Evolutionary conservation across 306 rosid genomes (phyloP), one percentile per base, ranked within the genome.

Genomic region (Calophaca sinica): DNA sequence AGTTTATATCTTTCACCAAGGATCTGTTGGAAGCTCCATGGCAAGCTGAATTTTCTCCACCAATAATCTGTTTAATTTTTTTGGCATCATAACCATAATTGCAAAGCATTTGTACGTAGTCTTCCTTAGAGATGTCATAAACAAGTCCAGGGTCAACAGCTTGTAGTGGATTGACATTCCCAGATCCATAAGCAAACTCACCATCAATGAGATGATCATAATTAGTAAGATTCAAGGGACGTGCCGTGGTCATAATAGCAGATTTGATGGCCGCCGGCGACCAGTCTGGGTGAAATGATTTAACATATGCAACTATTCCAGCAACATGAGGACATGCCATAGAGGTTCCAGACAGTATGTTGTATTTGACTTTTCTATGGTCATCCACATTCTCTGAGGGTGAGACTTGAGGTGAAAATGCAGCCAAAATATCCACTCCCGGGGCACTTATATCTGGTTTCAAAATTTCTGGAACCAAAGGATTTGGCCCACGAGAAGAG

Each of bases 361-460:
- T 57, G 41, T 42, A 72, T 13, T 31, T 29, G 0, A 44, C 35
- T 4, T 1, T 4, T 58, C 68, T 44, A 0, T 42, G 39, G 12
- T 70, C 75, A 2, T 3, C 0, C 0, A 1, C 1, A 11, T 1
- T 5, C 0, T 1, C 4, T 3, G 76, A 41, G 3, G 32, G 55
- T 55, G 66, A 0, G 0, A 3, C 14, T 7, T 3, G 1, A 4
- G 67, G 58, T 9, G 68, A 58, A 9, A 0, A 72, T 13, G 77
- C 58, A 4, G 58, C 77, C 14, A 72, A 45, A 3, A 72, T 72
- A 4, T 44, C 12, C 7, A 72, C 46, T 7, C 77, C 77, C 1
- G 77, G 77, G 0, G 77, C 77, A 57, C 67, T 58, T 8, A 72
- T 13, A 32, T 72, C 68, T 0, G 77, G 68, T n/a, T 72, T 72